Base-by-base conservation (phyloP, 345 rosid species). In the Brassica rapa region DNA sequence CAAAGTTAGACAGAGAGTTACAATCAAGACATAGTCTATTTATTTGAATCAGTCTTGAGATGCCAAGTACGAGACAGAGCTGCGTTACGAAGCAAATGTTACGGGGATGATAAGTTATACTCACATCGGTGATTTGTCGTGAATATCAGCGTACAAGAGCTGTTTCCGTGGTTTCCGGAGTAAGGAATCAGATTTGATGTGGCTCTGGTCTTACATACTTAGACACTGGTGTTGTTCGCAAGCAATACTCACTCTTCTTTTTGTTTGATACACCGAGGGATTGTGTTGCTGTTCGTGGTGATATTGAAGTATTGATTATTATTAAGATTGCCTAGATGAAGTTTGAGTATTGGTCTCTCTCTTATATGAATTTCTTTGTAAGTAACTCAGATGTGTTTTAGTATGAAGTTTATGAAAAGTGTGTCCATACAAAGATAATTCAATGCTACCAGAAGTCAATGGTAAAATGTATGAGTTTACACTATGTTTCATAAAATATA, bases 191-290 rank as follows among this genome's bases (percentile, higher is more conserved):
- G 91, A 49, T 93, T 92, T 32, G 98, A 94, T 72, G 70, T 92
- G 1, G 90, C 77, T 92, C 98, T 27, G 97, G 97, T 4, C 78
- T 94, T 14, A 94, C 89, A 6, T 87, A 89, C 81, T 94, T 94
- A 62, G 97, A 94, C 53, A 92, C 92, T 16, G 97, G 95, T 57
- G 97, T 92, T 68, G 88, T 92, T 71, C 84, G 21, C 37, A 92
- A 94, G 84, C 97, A 92, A 76, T 91, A 89, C 69, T 82, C 98
- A 4, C 82, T 46, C 6, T 46, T 92, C 76, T 94, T 97, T 27
- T 67, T 92, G 79, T 94, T 94, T 16, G 97, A 94, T 72, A 85
- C 88, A 11, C 95, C 97, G 0, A 88, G 87, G 59, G 98, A 89
- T 46, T 94, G 98, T 71, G 59, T 82, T 77, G 89, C 86, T 3